These are phyloP conservation scores for Fulvia fulva DNA, from an alignment of 2,329 filamentous ascomycete species.

Conservation along the genomic window DNA sequence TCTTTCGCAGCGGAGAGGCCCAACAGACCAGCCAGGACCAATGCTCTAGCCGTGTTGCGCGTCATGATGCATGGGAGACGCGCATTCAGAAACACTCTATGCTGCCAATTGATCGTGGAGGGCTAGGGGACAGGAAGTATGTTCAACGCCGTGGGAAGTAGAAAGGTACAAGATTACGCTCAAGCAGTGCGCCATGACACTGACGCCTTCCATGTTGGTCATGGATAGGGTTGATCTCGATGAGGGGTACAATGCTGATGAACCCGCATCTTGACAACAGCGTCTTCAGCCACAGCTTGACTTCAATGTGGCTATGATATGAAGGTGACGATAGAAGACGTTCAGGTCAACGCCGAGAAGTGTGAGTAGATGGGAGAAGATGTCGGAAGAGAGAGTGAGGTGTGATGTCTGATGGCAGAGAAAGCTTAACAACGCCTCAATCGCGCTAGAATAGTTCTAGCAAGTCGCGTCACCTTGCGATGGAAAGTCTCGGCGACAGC, in stretches of 20 bases:
- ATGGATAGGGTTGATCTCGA: not conserved
- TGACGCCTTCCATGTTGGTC: conserved; percentile 2
- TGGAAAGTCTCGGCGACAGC: not conserved
- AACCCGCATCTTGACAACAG: not conserved
- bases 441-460: not conserved
- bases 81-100: not conserved
- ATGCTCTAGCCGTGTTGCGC: not conserved
- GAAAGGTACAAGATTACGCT: not conserved
- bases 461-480: not conserved
- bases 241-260: not conserved
- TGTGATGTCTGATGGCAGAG: not conserved
- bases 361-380: not conserved
- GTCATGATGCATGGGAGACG: not conserved
- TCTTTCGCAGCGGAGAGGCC: not conserved
- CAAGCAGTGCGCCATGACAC: conserved; percentile 2
- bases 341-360: not conserved
- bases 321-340: not conserved
- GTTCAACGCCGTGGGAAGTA: not conserved
- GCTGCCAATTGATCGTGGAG: not conserved
- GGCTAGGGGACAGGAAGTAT: not conserved
- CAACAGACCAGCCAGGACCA: not conserved
- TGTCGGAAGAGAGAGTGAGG: not conserved
- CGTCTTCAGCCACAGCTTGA: not conserved
- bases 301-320: not conserved
- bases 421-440: not conserved